These are phyloP conservation scores for Chionographis japonica DNA, from an alignment of 106 monocot species.

Conservation along the genomic window DNA sequence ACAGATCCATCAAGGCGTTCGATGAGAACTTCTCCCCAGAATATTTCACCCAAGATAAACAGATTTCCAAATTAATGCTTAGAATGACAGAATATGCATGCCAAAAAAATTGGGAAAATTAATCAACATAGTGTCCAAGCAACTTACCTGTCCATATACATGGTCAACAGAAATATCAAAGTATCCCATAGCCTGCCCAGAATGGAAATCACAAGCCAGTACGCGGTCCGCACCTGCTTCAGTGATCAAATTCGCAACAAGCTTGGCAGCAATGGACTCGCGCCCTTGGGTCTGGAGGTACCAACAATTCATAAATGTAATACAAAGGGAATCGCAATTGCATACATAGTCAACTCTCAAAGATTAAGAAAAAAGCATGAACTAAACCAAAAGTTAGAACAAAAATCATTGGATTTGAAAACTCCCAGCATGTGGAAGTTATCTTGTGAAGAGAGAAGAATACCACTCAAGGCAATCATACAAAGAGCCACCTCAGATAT, in stretches of 20 bases:
- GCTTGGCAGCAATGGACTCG: conserved; percentile 64
- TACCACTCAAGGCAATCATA: neutral
- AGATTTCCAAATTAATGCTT: too few species aligned
- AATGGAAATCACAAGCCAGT: conserved; percentile 57
- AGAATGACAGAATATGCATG: too few species aligned
- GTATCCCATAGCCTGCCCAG: conserved; percentile 52
- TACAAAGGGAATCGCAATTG: too few species aligned
- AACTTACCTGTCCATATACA: conserved; percentile 47
- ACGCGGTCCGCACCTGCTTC: conserved; percentile 58
- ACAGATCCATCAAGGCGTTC: neutral
- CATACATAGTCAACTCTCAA: too few species aligned
- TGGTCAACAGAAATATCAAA: conserved; percentile 59
- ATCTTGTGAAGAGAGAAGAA: neutral
- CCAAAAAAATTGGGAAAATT: too few species aligned
- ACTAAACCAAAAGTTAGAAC: too few species aligned
- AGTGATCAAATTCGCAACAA: conserved; percentile 58
- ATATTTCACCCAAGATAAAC: neutral
- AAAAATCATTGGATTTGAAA: too few species aligned
- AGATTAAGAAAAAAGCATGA: too few species aligned
- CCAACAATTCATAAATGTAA: neutral
- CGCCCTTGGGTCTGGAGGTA: conserved; percentile 48
- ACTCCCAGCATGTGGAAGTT: too few species aligned
- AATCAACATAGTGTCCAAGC: neutral
- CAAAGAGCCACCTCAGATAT: neutral
- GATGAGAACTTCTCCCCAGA: neutral